Base-by-base conservation (phyloP, 768 basidiomycete species). In the Austroboletus eburneus region DNA sequence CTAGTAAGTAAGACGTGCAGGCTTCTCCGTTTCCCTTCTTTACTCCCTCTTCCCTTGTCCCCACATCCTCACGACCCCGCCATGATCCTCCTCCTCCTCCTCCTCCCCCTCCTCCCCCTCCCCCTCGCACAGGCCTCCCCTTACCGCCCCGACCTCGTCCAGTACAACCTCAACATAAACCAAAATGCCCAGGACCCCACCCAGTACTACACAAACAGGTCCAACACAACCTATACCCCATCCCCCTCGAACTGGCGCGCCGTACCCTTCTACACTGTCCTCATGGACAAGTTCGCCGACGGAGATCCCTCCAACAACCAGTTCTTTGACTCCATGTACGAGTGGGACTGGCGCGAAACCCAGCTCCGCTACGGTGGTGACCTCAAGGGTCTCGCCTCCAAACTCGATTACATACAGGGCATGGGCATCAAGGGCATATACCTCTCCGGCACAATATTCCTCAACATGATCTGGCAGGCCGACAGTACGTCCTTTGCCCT, bases 401-500 rank as follows among this genome's bases (percentile, higher is more conserved):
- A 77, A 47, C 72, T 96, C 50, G 93, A 96, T 67, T 96, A 96
- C 64, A 72, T 96, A 16, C 73, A 89, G 37, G 89, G 88, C 52
- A 93, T 94, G 89, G 93, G 93, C 52, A 69, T 91, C 50, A 73
- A 73, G 56, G 76, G 82, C 42, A 81, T 96, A 57, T 96, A 91
- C 70, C 87, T 95, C 63, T 91, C 93, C 20, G 93, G 93, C 43
- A 96, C 93, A 2, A 81, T 85, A 43, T 96, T 91, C 67, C 51
- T 96, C 51, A 95, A 95, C 76, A 93, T 93, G 92, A 68, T 91
- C n/a, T 95, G 92, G 92, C 86, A 93, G 62, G 87, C 91, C 4
- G 92, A 95, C 77, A 91, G 92, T 93, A 44, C 62, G 91, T 79
- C 22, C 35, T 41, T 22, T 29, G 17, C 29, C 30, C 36, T n/a